Conservation (phyloP, 768 basidiomycete genomes). For the Suillus brevipes region DNA sequence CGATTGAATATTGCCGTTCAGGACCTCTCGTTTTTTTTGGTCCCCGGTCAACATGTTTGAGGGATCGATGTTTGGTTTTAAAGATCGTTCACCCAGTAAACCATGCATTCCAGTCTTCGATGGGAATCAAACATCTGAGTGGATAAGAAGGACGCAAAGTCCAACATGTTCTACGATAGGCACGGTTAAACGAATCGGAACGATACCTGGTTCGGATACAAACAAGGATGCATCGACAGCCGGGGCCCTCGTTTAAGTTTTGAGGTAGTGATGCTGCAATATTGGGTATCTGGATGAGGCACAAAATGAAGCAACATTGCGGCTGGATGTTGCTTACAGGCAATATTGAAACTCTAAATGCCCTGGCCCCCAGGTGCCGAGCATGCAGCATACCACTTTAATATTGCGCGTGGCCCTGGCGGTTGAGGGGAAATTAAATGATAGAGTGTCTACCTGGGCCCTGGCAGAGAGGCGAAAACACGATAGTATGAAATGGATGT, state of each 20-base stretch:
- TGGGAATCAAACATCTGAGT: background rate
- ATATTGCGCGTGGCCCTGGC: background rate
- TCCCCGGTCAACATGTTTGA: background rate
- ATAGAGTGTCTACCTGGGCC: background rate
- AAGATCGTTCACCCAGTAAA: background rate
- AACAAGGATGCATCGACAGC: background rate
- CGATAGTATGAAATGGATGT: background rate
- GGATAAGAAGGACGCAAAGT: background rate
- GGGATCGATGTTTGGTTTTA: background rate
- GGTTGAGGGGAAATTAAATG: background rate
- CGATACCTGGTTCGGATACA: background rate
- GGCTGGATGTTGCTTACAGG: background rate
- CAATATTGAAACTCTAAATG: background rate
- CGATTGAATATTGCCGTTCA: background rate
- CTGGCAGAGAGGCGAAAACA: background rate
- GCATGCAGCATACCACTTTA: background rate
- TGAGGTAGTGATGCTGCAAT: background rate
- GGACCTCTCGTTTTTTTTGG: background rate
- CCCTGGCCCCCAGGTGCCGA: background rate
- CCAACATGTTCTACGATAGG: background rate
- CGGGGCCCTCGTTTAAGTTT: background rate
- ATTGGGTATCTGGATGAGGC: background rate
- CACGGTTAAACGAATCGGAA: background rate
- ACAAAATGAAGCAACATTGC: background rate
- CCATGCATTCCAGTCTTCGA: background rate